Percentiles rank a stretch among this genome's conserved stretches.
Conservation (phyloP, 1,284 basidiomycete species). For the Ustilago hordei region DNA sequence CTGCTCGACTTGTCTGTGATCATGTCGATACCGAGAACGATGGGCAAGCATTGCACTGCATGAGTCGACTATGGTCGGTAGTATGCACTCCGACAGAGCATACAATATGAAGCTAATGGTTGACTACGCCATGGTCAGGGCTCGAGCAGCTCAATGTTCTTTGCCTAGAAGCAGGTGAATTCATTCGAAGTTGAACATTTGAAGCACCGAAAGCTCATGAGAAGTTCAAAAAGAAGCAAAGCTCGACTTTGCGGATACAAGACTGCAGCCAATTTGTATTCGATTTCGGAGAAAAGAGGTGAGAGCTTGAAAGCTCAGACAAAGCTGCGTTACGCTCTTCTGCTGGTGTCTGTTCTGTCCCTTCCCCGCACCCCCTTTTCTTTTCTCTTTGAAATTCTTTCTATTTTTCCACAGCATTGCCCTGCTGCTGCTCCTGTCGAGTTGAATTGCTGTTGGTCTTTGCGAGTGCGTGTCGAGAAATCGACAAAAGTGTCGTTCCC, state of each 20-base stretch:
- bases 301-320: not conserved
- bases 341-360: slow-evolving; percentile 1
- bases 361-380: slow-evolving; percentile 12
- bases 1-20: not conserved
- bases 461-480: slow-evolving; percentile 2
- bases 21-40: not conserved
- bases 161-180: not conserved
- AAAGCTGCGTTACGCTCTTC: not conserved
- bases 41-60: not conserved
- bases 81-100: slow-evolving; percentile 1
- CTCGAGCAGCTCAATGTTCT: not conserved
- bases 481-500: not conserved
- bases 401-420: not conserved
- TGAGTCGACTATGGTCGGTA: not conserved
- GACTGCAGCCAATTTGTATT: slow-evolving; percentile 13
- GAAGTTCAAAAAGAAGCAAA: slow-evolving; percentile 22
- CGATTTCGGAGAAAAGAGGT: not conserved
- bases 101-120: not conserved
- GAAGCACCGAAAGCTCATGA: slow-evolving; percentile 22
- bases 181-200: slow-evolving; percentile 29
- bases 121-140: not conserved
- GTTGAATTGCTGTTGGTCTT: slow-evolving; percentile 1
- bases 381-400: not conserved
- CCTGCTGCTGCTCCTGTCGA: slow-evolving; percentile 1
- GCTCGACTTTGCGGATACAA: slow-evolving; percentile 4